Evolutionary conservation across 768 basidiomycete species (phyloP).

Genomic region (Rubroboletus satanas): DNA sequence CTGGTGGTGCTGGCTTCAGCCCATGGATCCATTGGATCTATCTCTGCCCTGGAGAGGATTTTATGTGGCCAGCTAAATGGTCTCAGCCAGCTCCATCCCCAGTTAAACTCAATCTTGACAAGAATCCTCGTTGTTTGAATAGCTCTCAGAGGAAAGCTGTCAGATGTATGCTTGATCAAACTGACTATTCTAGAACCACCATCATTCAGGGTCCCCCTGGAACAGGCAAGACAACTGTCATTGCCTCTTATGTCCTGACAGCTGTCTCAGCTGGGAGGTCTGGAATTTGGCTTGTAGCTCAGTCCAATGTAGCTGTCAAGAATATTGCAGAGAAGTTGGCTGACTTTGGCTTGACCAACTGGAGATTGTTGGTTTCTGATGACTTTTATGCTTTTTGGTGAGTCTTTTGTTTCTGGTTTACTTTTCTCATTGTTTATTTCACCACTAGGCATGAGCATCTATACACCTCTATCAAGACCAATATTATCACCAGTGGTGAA

Average conservation of each 20-base stretch:
- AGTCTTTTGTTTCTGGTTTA: constrained; percentile 16
- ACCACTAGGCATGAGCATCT: constrained; percentile 76
- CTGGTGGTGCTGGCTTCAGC: constrained; percentile 28
- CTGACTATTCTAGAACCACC: constrained; percentile 36
- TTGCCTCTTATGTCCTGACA: constrained; percentile 55
- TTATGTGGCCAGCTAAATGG: constrained; percentile 38
- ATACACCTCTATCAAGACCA: constrained; percentile 45
- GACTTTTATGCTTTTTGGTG: constrained; percentile 69
- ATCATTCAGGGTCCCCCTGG: constrained; percentile 53
- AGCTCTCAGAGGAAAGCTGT: constrained; percentile 38
- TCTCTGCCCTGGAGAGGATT: constrained; percentile 23
- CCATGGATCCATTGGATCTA: constrained; percentile 40
- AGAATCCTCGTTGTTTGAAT: constrained; percentile 34
- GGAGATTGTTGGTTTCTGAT: constrained; percentile 67
- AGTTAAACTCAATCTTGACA: constrained; percentile 13
- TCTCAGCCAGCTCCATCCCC: constrained; percentile 15
- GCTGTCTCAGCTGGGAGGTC: constrained; percentile 37
- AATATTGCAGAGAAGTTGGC: constrained; percentile 81
- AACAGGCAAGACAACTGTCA: constrained; percentile 72
- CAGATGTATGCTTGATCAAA: constrained; percentile 35
- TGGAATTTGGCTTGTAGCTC: constrained; percentile 78
- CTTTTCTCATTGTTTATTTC: constrained; percentile 1
- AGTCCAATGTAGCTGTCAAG: constrained; percentile 85
- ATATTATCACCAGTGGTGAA: constrained; percentile 51
- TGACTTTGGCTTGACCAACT: constrained; percentile 49